These are phyloP conservation scores for Colletotrichum limetticola DNA, from an alignment of 2,329 filamentous ascomycete species.

Conservation along the genomic window DNA sequence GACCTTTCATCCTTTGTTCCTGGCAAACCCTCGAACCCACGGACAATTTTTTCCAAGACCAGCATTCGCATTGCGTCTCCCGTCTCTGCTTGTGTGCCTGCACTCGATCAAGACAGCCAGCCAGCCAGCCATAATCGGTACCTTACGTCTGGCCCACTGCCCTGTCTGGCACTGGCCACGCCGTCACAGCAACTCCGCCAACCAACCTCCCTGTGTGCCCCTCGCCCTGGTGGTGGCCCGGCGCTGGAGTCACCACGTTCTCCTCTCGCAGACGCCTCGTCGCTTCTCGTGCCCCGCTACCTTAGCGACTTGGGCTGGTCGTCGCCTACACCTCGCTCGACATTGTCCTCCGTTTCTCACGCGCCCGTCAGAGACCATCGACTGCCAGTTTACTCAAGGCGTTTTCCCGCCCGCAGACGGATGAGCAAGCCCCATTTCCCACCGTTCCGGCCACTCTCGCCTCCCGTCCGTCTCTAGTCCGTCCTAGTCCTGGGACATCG, in stretches of 20 bases:
- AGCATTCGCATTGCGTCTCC: not conserved
- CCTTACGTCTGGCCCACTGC: slow-evolving; percentile 24
- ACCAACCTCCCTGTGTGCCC: slow-evolving; percentile 15
- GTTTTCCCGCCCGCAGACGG: slow-evolving; percentile 6
- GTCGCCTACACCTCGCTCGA: not conserved
- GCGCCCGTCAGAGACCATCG: not conserved
- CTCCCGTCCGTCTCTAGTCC: slow-evolving; percentile 21
- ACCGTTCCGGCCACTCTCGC: slow-evolving; percentile 9
- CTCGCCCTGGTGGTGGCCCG: not conserved
- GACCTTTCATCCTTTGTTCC: slow-evolving; percentile 29
- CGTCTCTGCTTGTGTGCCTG: not conserved
- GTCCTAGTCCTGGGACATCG: not conserved
- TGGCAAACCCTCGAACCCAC: slow-evolving; percentile 19
- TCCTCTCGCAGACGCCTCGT: slow-evolving; percentile 14
- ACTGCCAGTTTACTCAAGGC: too few species aligned
- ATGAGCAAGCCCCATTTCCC: not conserved
- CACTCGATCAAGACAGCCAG: slow-evolving; percentile 9
- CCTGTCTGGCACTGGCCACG: slow-evolving; percentile 5
- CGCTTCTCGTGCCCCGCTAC: slow-evolving; percentile 2
- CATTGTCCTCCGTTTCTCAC: slow-evolving; percentile 14
- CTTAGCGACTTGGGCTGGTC: too few species aligned
- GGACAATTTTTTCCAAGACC: slow-evolving; percentile 7
- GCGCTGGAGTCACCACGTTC: slow-evolving; percentile 13
- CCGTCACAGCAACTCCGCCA: slow-evolving; percentile 21
- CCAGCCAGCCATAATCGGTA: slow-evolving; percentile 29